Evolutionary conservation across 768 basidiomycete species (phyloP).

Genomic region (Pulveroboletus ravenelii): DNA sequence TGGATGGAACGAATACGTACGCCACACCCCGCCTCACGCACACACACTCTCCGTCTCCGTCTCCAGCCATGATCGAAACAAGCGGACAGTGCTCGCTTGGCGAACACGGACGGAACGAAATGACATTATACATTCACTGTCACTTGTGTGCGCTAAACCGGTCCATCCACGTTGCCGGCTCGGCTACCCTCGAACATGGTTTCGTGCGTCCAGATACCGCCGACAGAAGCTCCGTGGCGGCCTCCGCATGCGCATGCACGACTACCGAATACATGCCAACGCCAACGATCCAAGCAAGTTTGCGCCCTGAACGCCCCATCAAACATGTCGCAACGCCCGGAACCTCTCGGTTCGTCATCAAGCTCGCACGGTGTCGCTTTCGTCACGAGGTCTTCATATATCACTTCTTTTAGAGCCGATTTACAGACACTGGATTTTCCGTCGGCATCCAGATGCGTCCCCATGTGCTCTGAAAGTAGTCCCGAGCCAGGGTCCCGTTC

Average conservation of each 20-base stretch:
- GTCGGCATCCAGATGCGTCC: background rate
- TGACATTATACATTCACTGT: background rate
- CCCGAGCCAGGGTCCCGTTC: no score
- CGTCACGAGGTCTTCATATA: background rate
- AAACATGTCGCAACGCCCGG: slow-evolving; percentile 5
- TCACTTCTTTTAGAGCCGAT: background rate
- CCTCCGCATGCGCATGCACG: background rate
- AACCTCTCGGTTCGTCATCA: background rate
- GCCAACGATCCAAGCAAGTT: background rate
- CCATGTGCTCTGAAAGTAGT: no score
- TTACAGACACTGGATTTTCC: background rate
- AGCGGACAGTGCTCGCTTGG: slow-evolving; percentile 2
- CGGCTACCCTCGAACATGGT: background rate
- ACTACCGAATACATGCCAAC: slow-evolving; percentile 3
- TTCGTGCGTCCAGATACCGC: background rate
- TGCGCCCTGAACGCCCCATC: background rate
- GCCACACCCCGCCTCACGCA: background rate
- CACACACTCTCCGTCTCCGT: background rate
- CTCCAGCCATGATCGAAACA: slow-evolving; percentile 6
- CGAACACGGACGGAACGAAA: background rate
- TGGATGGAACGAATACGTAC: background rate
- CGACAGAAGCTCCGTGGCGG: background rate
- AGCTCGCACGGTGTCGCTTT: background rate
- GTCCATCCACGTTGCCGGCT: background rate
- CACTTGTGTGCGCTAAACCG: background rate